Base-by-base conservation (phyloP, 306 rosid species). In the Biancaea sappan region DNA sequence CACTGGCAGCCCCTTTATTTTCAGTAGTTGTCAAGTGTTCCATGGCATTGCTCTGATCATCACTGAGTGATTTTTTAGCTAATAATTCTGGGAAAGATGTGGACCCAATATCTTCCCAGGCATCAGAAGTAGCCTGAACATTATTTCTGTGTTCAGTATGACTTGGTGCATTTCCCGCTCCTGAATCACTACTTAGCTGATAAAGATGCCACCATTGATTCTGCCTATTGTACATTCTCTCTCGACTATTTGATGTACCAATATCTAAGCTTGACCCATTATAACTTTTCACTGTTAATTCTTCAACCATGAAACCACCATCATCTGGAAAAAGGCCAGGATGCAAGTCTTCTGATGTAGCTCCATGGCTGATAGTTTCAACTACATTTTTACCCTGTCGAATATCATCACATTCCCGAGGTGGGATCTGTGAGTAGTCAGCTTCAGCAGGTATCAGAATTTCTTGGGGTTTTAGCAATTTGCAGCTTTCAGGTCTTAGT, bases 141-240 rank as follows among this genome's bases (percentile, higher is more conserved):
- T 59, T 79, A 73, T 85, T 82, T 68, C 80, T 81, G 64, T 66
- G 26, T 51, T 81, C 72, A 76, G 67, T 47, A 79, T 80, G 85
- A 50, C 68, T 75, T 8, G 22, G 66, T 34, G 89, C 81, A 83
- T 82, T 83, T 69, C 87, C 91, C 70, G 81, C 76, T 48, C 93
- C 89, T 16, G 92, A 86, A 77, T 91, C 87, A 74, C 85, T 76
- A n/a, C 59, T 88, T 16, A 81, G 79, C 76, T 87, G 94, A 86
- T 84, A 86, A 79, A 88, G 80, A 88, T 84, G 86, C 77, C 65
- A 90, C 92, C 92, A 85, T 28, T 74, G 89, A 66, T 58, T 89
- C 65, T 76, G 92, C 82, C 80, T 74, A 64, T 71, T 48, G 80
- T 69, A 84, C 67, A 82, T 48, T 43, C 84, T 81, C 60, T 73